phyloP scores from a whole-genome alignment of 176 grass and related monocot genomes.

The Avena eriantha region DNA sequence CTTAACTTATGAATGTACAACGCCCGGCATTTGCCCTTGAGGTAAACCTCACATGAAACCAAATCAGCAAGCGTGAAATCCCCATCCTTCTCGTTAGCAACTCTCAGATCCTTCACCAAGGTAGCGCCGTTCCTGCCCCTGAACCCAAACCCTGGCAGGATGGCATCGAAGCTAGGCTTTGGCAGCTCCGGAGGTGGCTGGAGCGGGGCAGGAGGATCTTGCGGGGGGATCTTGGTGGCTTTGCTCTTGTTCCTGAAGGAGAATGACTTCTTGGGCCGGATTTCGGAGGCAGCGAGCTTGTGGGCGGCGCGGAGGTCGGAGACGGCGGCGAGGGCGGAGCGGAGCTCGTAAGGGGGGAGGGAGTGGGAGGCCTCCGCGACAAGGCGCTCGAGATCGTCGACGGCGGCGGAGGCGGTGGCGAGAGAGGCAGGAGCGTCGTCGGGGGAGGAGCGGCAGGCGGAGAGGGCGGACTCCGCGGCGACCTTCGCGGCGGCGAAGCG shows the following conservation, averaged over 20 bases:
- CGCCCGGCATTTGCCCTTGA: constrained; percentile 77
- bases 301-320: constrained; percentile 70
- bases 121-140: constrained; percentile 53
- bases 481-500: constrained; percentile 15
- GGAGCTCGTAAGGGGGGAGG: constrained; percentile 18
- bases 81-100: constrained; percentile 57
- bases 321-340: constrained; percentile 33
- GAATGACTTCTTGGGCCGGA: constrained; percentile 82
- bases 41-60: constrained; percentile 66
- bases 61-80: constrained; percentile 88
- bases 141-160: constrained; percentile 66
- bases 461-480: constrained; percentile 40
- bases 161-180: constrained; percentile 25
- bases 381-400: constrained; percentile 60
- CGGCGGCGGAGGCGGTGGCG: constrained; percentile 46
- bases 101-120: constrained; percentile 79
- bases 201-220: constrained; percentile 35
- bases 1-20: constrained; percentile 70
- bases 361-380: constrained; percentile 29
- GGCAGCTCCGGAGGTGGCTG: constrained; percentile 18
- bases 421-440: not conserved
- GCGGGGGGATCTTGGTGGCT: constrained; percentile 47
- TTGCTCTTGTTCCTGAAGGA: constrained; percentile 84
- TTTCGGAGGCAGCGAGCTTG: constrained; percentile 46
- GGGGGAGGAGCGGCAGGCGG: constrained; percentile 48